Conservation (phyloP, 352 stramenopile species). For the Phytophthora syringae region DNA sequence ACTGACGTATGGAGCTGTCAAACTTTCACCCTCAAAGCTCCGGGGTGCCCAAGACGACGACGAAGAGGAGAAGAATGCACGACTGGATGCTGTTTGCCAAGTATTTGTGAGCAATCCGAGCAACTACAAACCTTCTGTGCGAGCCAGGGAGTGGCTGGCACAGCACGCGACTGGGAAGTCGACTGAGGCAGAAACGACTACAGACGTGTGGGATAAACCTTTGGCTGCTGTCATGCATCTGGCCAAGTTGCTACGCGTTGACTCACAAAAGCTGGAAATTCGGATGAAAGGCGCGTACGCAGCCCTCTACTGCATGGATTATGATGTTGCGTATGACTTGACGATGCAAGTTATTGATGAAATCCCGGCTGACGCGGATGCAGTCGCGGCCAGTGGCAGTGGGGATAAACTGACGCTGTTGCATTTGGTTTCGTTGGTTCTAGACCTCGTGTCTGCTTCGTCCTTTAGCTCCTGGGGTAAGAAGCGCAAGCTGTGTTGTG, state of each 20-base stretch:
- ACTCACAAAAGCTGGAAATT: constrained; percentile 48
- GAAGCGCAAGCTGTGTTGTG: constrained; percentile 54
- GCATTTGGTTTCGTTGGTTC: constrained; percentile 65
- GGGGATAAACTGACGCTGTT: constrained; percentile 38
- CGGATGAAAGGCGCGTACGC: constrained; percentile 73
- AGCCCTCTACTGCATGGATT: constrained; percentile 72
- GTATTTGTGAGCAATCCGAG: constrained; percentile 72
- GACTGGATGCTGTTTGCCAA: constrained; percentile 52
- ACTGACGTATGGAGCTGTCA: constrained; percentile 62
- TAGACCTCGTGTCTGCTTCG: constrained; percentile 70
- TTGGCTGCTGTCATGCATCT: constrained; percentile 60
- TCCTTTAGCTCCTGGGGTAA: constrained; percentile 69
- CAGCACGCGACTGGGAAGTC: constrained; percentile 20
- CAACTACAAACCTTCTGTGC: constrained; percentile 60
- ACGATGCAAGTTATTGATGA: constrained; percentile 48
- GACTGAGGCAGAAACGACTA: not conserved
- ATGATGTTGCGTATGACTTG: constrained; percentile 59
- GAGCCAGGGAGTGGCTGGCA: constrained; percentile 53
- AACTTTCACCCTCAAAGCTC: constrained; percentile 41
- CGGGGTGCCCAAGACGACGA: constrained; percentile 19
- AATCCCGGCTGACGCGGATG: constrained; percentile 15
- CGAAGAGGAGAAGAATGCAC: constrained; percentile 25
- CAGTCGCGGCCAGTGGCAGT: constrained; percentile 4
- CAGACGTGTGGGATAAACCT: constrained; percentile 26
- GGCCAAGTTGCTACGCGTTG: constrained; percentile 54